Conservation (phyloP, 2,329 filamentous ascomycete species). For the Calonectria honghensis region DNA sequence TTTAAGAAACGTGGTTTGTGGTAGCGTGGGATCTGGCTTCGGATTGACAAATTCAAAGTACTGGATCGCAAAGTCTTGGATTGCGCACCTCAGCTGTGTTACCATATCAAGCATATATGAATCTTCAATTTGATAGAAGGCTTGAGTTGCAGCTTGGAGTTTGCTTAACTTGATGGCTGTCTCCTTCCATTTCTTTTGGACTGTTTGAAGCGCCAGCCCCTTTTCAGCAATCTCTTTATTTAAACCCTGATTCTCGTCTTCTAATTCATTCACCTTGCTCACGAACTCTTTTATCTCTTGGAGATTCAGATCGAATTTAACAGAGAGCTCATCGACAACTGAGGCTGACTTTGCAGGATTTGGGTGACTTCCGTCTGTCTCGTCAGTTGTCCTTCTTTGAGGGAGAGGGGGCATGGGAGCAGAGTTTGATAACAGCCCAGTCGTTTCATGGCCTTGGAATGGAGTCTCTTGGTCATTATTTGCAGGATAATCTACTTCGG, state of each 20-base stretch:
- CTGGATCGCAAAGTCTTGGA: constrained; percentile 1
- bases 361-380: no score
- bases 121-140: constrained; percentile 22
- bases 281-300: background rate
- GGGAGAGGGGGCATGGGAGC: no score
- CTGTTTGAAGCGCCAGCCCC: background rate
- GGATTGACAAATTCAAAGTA: background rate
- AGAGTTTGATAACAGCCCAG: no score
- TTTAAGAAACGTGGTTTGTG: background rate
- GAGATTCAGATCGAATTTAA: background rate
- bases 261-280: background rate
- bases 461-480: no score
- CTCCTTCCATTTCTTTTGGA: constrained; percentile 1
- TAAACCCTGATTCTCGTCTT: background rate
- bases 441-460: no score
- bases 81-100: background rate
- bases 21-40: background rate
- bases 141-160: background rate
- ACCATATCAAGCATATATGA: background rate
- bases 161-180: constrained; percentile 1
- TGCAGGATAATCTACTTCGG: no score
- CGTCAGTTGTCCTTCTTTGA: no score
- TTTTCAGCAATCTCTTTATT: background rate
- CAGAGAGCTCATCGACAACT: background rate
- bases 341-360: no score